A percentile compares a stretch with the other conserved stretches of the same genome.
Evolutionary conservation across 2,329 filamentous ascomycete species (phyloP).

Genomic region (Penicillium expansum): DNA sequence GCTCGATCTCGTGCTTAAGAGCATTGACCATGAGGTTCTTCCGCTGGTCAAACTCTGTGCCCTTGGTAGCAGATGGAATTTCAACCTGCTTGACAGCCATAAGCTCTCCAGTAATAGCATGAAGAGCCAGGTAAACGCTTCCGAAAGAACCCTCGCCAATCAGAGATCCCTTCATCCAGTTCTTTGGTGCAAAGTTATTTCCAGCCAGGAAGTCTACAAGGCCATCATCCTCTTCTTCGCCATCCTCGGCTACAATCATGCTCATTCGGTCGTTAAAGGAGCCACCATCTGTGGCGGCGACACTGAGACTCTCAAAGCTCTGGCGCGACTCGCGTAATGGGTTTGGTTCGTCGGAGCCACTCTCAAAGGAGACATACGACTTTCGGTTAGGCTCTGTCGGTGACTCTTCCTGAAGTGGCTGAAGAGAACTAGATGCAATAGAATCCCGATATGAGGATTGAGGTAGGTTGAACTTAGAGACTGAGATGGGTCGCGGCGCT

Average conservation of each 20-base stretch:
- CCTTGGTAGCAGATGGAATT: slow-evolving; percentile 75
- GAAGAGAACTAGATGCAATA: slow-evolving; percentile 81
- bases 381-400: slow-evolving; percentile 83
- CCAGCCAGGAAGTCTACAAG: slow-evolving; percentile 74
- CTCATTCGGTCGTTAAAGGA: slow-evolving; percentile 80
- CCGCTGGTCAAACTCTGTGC: slow-evolving; percentile 74
- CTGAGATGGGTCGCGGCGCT: slow-evolving; percentile 58
- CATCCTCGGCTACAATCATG: slow-evolving; percentile 82
- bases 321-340: slow-evolving; percentile 68
- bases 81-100: slow-evolving; percentile 99
- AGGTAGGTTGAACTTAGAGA: slow-evolving; percentile 57
- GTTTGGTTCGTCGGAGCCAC: slow-evolving; percentile 69
- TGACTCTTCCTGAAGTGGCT: slow-evolving; percentile 88
- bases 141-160: slow-evolving; percentile 98
- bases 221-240: slow-evolving; percentile 71
- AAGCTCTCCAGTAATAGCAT: slow-evolving; percentile 93
- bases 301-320: slow-evolving; percentile 77
- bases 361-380: slow-evolving; percentile 78
- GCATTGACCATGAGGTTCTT: slow-evolving; percentile 99
- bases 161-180: slow-evolving; percentile 98
- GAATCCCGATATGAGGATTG: slow-evolving; percentile 76
- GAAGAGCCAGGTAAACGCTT: slow-evolving; percentile 89
- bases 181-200: slow-evolving; percentile 93
- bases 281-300: slow-evolving; percentile 60
- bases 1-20: slow-evolving; percentile 90